Evolutionary conservation across 768 basidiomycete species (phyloP).

Genomic region (Lentinula sp.): DNA sequence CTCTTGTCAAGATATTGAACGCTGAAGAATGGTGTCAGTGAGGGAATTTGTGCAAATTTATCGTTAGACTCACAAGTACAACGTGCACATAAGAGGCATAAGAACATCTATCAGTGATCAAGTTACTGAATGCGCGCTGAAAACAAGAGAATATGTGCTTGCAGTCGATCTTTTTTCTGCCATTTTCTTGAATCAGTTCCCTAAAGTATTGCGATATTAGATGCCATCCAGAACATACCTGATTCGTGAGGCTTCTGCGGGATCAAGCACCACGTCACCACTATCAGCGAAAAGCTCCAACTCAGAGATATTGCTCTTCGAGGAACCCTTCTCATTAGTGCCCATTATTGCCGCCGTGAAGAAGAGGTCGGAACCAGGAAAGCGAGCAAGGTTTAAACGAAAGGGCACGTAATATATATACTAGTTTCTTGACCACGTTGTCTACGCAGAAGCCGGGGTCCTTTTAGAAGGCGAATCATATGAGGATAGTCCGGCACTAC

Average conservation of each 20-base stretch:
- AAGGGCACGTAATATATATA: background rate
- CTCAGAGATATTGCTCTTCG: background rate
- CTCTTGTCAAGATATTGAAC: conserved; percentile 81
- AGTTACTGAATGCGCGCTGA: conserved; percentile 60
- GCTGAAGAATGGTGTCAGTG: conserved; percentile 27
- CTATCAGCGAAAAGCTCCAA: background rate
- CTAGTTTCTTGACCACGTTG: background rate
- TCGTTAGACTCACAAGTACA: conserved; percentile 42
- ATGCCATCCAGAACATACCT: conserved; percentile 26
- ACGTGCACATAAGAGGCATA: conserved; percentile 26
- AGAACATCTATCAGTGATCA: background rate
- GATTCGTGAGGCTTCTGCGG: conserved; percentile 44
- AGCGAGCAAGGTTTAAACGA: background rate
- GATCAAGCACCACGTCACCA: conserved; percentile 30
- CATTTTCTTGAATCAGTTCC: background rate
- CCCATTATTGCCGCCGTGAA: background rate
- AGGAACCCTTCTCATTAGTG: background rate
- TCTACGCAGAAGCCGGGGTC: background rate
- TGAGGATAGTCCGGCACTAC: background rate
- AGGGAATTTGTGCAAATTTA: background rate
- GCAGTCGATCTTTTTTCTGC: conserved; percentile 55
- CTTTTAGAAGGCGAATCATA: background rate
- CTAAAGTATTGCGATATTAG: background rate
- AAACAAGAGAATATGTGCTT: conserved; percentile 48
- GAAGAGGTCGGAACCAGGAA: background rate